A percentile compares a stretch with the other conserved stretches of the same genome.
Evolutionary conservation across 2,329 filamentous ascomycete species (phyloP).

Genomic region (Aspergillus sp.): DNA sequence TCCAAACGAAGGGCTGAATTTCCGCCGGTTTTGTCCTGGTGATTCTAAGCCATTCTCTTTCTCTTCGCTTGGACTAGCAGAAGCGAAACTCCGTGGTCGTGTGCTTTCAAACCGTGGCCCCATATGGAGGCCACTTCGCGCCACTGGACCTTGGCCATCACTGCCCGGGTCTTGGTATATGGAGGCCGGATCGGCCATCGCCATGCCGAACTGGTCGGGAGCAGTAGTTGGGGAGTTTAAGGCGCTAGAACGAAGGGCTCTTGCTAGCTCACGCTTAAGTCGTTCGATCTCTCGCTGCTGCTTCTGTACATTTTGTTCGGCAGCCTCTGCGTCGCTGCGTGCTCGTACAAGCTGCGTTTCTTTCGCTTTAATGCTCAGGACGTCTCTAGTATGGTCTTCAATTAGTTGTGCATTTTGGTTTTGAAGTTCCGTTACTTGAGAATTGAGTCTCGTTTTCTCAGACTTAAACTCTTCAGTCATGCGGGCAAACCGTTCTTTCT

Average conservation of each 20-base stretch:
- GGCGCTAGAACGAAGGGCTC: constrained; percentile 45
- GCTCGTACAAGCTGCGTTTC: constrained; percentile 95
- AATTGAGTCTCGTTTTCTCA: constrained; percentile 77
- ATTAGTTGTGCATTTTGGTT: constrained; percentile 96
- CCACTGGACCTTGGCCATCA: constrained; percentile 28
- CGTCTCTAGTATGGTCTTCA: constrained; percentile 93
- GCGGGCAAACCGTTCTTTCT: constrained; percentile 75
- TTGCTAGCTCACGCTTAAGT: constrained; percentile 77
- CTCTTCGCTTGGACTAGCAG: constrained; percentile 65
- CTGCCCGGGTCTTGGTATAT: constrained; percentile 40
- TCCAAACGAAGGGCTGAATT: constrained; percentile 45
- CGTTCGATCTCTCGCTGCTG: constrained; percentile 86
- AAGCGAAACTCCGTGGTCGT: constrained; percentile 43
- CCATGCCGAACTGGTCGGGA: constrained; percentile 54
- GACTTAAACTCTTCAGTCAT: constrained; percentile 78
- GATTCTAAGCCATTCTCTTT: constrained; percentile 64
- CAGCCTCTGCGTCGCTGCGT: constrained; percentile 82
- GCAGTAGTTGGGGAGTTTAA: constrained; percentile 36
- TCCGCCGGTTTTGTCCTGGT: constrained; percentile 39
- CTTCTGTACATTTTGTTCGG: constrained; percentile 81
- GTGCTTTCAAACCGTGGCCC: constrained; percentile 41
- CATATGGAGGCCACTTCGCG: constrained; percentile 37
- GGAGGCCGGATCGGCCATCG: constrained; percentile 51
- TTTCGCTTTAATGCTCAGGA: constrained; percentile 95
- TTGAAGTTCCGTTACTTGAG: constrained; percentile 90